phyloP scores from a whole-genome alignment of 257 asterid species.

The Solanum tarijense region DNA sequence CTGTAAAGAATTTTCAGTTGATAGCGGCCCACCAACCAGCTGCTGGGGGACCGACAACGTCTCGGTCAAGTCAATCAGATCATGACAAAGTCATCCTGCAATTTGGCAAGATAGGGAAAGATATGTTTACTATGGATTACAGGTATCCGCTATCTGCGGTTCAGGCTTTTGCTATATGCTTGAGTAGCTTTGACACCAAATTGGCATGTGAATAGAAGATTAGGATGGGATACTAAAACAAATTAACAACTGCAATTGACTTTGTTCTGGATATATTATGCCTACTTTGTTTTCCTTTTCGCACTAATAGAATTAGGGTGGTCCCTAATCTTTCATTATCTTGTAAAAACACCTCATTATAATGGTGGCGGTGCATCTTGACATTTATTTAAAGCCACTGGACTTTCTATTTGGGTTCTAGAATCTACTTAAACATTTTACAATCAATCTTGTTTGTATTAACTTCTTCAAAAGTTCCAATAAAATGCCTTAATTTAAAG shows the following conservation, averaged over 20 bases:
- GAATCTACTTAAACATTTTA: not conserved
- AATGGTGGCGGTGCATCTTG: not conserved
- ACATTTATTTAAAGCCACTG: not conserved
- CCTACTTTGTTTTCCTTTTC: not conserved
- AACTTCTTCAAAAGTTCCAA: not conserved
- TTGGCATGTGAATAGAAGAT: slow-evolving; percentile 56
- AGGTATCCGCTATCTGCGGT: slow-evolving; percentile 60
- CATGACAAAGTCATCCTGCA: slow-evolving; percentile 54
- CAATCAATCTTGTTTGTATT: not conserved
- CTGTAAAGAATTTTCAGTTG: slow-evolving; percentile 61
- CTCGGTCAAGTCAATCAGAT: slow-evolving; percentile 31
- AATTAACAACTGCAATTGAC: not conserved
- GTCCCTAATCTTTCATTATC: not conserved
- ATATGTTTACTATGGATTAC: slow-evolving; percentile 67
- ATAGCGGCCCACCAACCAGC: slow-evolving; percentile 34
- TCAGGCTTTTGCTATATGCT: slow-evolving; percentile 67
- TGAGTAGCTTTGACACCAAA: slow-evolving; percentile 74
- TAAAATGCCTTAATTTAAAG: not conserved
- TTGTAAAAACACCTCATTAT: not conserved
- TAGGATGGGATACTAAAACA: slow-evolving; percentile 3
- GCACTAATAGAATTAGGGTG: not conserved
- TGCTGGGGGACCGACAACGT: slow-evolving; percentile 9
- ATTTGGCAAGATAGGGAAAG: slow-evolving; percentile 63
- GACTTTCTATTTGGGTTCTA: not conserved
- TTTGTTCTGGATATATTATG: not conserved